Conservation (phyloP, 2,329 filamentous ascomycete genomes). For the Neofusicoccum umdonicola region DNA sequence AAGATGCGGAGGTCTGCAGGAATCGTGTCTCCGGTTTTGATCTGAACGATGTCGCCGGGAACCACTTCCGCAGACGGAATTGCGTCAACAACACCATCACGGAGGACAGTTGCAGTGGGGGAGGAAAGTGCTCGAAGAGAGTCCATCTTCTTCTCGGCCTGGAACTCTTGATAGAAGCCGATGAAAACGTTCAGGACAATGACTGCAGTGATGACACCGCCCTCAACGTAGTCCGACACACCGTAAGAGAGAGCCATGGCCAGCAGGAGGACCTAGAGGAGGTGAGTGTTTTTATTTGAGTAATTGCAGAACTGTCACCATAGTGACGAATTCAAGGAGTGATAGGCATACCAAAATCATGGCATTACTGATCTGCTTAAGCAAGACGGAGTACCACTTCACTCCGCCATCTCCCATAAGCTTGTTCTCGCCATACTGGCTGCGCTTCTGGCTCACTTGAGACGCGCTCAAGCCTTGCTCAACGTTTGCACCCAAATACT, state of each 20-base stretch:
- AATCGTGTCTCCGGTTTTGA: constrained; percentile 58
- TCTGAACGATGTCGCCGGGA: constrained; percentile 39
- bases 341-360: constrained; percentile 31
- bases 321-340: too few relatives aligned
- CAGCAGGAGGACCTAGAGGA: constrained; percentile 65
- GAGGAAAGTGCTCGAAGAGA: constrained; percentile 41
- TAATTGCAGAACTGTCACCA: background rate
- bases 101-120: constrained; percentile 38
- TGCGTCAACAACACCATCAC: constrained; percentile 34
- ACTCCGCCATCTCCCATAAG: constrained; percentile 23
- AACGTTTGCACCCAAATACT: constrained; percentile 18
- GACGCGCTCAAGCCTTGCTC: constrained; percentile 21
- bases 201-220: constrained; percentile 61
- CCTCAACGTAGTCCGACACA: constrained; percentile 64
- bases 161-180: constrained; percentile 50
- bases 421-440: constrained; percentile 25
- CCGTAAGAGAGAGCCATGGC: constrained; percentile 68
- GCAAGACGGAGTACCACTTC: constrained; percentile 25
- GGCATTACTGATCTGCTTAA: constrained; percentile 38
- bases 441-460: constrained; percentile 19
- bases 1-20: constrained; percentile 64
- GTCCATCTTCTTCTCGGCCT: constrained; percentile 42
- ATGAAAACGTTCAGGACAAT: constrained; percentile 67
- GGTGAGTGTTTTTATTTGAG: background rate
- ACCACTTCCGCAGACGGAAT: constrained; percentile 39